Evolutionary conservation across 2,329 filamentous ascomycete genomes (phyloP).

Genomic region (Colletotrichum brevisporum): DNA sequence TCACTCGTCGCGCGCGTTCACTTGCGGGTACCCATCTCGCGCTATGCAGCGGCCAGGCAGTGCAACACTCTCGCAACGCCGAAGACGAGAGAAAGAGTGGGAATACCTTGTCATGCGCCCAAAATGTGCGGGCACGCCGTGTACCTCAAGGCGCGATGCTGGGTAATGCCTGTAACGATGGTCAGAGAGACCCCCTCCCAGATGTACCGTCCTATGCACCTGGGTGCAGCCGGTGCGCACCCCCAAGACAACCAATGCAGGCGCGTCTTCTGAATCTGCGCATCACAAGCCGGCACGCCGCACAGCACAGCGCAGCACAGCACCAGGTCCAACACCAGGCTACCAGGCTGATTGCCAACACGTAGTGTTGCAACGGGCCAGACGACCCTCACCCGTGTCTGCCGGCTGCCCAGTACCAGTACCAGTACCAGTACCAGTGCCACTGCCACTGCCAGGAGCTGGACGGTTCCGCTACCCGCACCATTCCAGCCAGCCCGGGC

Average conservation of each 20-base stretch:
- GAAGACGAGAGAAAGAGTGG: conserved; percentile 23
- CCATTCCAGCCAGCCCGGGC: conserved; percentile 36
- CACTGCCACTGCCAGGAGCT: conserved; percentile 16
- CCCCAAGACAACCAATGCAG: conserved; percentile 34
- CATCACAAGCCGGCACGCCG: conserved; percentile 23
- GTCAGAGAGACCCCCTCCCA: conserved; percentile 25
- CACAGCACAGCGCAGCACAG: conserved; percentile 3
- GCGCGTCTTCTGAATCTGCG: conserved; percentile 19
- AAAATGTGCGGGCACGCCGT: conserved; percentile 24
- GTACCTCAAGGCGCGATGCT: conserved; percentile 30
- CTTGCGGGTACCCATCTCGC: conserved; percentile 1
- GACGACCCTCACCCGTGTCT: no score
- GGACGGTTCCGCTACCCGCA: conserved; percentile 27
- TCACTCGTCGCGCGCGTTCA: no score
- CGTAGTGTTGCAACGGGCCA: no score
- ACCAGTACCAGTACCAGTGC: no score
- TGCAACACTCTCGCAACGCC: conserved; percentile 28
- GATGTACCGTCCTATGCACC: conserved; percentile 14
- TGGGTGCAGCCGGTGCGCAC: conserved; percentile 9
- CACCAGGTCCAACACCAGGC: background rate
- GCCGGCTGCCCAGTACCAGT: no score
- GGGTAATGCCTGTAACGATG: conserved; percentile 34
- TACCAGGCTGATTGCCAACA: no score
- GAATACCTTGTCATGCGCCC: conserved; percentile 35
- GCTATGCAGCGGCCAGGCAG: conserved; percentile 19